Evolutionary conservation across 2,329 filamentous ascomycete species (phyloP), one percentile per base, ranked within the genome.

Genomic region (Raffaelea arxii): DNA sequence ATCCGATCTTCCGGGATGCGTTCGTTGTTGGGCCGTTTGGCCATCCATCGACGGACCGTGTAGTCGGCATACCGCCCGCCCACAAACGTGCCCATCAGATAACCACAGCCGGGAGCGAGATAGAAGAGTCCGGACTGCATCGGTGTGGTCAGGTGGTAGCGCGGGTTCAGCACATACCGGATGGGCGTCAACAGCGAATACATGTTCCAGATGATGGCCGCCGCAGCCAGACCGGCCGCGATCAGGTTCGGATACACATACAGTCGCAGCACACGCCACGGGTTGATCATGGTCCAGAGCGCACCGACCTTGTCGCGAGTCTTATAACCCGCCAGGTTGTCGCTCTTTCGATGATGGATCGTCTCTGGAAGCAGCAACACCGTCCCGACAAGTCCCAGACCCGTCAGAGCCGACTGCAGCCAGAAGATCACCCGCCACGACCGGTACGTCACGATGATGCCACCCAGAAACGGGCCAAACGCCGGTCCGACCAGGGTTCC

Each of bases 381-480:
- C 24, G 80, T 70, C 3, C 78, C 65, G 0, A 77, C n/a, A 0
- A 71, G 66, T 2, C 76, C 77, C 0, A 71, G 60, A 3, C 71
- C 80, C 1, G 75, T 74, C 1, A 86, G 67, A 0, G 73, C 81
- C 0, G 77, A 72, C 54, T 86, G 80, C 1, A 86, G 67, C 77
- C 80, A 86, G 63, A 86, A 86, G 49, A 86, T 82, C 38, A 75
- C 74, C 25, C 80, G 67, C 83, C 82, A 86, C 18, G 69, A 71
- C 4, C 70, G 65, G 61, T 75, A 85, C 0, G 80, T 86, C 23
- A 85, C 79, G 44, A 86, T 82, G 23, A 85, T 78, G 24, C 82
- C 82, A 51, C 82, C 74, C 7, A 86, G 67, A 52, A 84, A 80
- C 1, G 74, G 72, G 1, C 81, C 80, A 48, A 80, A 63, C 2